A percentile compares a stretch with the other conserved stretches of the same genome.
These are phyloP conservation scores for Calonectria honghensis DNA, from an alignment of 2,329 filamentous ascomycete species.

Conservation along the genomic window DNA sequence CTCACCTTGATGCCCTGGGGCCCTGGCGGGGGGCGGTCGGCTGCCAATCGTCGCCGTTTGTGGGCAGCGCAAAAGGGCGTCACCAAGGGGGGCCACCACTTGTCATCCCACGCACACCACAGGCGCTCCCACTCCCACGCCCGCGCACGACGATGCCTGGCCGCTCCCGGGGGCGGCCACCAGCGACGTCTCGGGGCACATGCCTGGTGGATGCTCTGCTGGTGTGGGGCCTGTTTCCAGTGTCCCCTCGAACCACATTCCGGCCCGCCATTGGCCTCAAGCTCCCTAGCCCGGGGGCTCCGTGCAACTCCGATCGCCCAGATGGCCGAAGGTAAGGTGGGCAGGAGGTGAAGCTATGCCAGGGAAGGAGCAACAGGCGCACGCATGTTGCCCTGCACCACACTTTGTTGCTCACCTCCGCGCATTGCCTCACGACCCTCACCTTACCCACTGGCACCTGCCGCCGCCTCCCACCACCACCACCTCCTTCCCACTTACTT, in stretches of 20 bases:
- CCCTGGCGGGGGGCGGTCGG: background rate
- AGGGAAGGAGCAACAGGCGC: conserved; percentile 34
- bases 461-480: conserved; percentile 41
- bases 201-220: conserved; percentile 32
- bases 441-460: conserved; percentile 42
- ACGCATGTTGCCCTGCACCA: conserved; percentile 36
- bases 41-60: conserved; percentile 19
- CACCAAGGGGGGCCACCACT: background rate
- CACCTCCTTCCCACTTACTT: conserved; percentile 40
- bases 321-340: conserved; percentile 39
- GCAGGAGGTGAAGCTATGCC: conserved; percentile 25
- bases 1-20: conserved; percentile 19
- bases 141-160: background rate
- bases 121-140: conserved; percentile 9
- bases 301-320: conserved; percentile 54
- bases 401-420: conserved; percentile 51
- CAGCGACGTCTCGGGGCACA: conserved; percentile 37
- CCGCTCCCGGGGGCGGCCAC: conserved; percentile 28
- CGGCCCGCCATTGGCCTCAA: conserved; percentile 46
- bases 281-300: conserved; percentile 41
- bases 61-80: background rate
- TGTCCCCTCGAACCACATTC: conserved; percentile 26
- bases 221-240: conserved; percentile 26
- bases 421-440: conserved; percentile 50
- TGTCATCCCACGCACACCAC: conserved; percentile 11